Conservation (phyloP, 2,329 filamentous ascomycete species). For the Coniochaeta pulveracea region DNA sequence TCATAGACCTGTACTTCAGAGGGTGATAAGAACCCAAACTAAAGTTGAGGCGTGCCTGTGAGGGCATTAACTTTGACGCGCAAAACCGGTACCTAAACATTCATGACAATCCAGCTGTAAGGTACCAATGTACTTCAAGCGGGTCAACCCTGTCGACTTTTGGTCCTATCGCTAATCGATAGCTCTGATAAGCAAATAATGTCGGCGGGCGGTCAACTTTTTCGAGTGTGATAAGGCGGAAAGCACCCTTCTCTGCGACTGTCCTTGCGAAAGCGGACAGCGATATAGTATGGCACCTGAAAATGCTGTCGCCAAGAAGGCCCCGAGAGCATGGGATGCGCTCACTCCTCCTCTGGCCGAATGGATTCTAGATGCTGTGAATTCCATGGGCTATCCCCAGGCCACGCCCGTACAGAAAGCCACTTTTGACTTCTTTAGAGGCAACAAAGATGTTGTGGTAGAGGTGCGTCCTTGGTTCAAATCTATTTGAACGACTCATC, state of each 20-base stretch:
- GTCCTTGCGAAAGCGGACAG: no score
- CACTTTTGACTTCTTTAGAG: slow-evolving; percentile 66
- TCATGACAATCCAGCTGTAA: no score
- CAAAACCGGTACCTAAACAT: no score
- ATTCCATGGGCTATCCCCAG: slow-evolving; percentile 62
- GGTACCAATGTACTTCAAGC: no score
- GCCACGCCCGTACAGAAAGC: slow-evolving; percentile 78
- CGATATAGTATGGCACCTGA: background rate
- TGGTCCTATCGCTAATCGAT: slow-evolving; percentile 11
- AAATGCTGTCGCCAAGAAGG: slow-evolving; percentile 17
- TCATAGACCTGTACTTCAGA: no score
- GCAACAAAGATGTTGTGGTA: slow-evolving; percentile 71
- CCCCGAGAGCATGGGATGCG: slow-evolving; percentile 49
- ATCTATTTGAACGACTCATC: background rate
- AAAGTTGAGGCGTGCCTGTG: no score
- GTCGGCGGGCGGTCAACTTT: background rate
- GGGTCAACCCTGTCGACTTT: no score
- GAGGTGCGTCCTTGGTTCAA: slow-evolving; percentile 19
- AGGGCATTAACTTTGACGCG: no score
- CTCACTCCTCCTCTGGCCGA: slow-evolving; percentile 60
- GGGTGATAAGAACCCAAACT: no score
- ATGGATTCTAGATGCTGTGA: slow-evolving; percentile 68
- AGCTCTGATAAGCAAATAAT: slow-evolving; percentile 7
- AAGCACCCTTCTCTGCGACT: no score
- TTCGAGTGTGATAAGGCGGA: background rate